Evolutionary conservation across 202 grass and related monocot species (phyloP), one percentile per base, ranked within the genome.

Genomic region (Setaria italica): DNA sequence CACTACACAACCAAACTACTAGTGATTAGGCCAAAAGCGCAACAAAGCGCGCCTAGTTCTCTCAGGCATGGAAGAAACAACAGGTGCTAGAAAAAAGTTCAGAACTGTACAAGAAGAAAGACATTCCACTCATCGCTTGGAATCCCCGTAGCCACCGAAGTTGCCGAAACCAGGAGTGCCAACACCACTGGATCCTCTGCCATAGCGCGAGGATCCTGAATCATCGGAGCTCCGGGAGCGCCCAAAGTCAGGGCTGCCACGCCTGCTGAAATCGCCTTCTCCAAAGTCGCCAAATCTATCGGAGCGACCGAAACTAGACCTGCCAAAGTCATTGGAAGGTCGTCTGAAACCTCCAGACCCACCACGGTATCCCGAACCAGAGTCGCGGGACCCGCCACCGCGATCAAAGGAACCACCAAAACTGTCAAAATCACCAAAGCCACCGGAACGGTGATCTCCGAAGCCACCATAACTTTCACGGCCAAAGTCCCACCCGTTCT

Each of bases 291-390:
- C 85, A 60, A 80, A 89, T 74, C 89, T 86, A 79, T 88, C 78
- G 5, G 83, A 87, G 29, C 57, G 65, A 11, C 56, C 71, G 65
- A 80, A 93, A 67, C 81, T 39, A 66, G 84, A 85, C 9, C 71
- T 66, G 32, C 82, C 75, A 90, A 90, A 89, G 39, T 86, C 66
- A 70, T 81, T 74, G 25, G 88, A 91, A 83, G 88, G 72, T 19
- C 59, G 55, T 55, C 77, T 74, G 33, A 85, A 97, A 63, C 87
- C 87, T 43, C 88, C 83, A 72, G 81, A 85, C 11, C 89, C 71
- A 54, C 85, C 54, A 32, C 64, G 70, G 14, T 71, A 62, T 51
- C 85, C 87, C 35, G 81, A 91, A 62, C 88, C 80, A 20, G 85
- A 62, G 37, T 92, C 71, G 0, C 33, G 59, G 41, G 50, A 86